Base-by-base conservation (phyloP, 2,329 filamentous ascomycete species). In the Colletotrichum gigasporum region DNA sequence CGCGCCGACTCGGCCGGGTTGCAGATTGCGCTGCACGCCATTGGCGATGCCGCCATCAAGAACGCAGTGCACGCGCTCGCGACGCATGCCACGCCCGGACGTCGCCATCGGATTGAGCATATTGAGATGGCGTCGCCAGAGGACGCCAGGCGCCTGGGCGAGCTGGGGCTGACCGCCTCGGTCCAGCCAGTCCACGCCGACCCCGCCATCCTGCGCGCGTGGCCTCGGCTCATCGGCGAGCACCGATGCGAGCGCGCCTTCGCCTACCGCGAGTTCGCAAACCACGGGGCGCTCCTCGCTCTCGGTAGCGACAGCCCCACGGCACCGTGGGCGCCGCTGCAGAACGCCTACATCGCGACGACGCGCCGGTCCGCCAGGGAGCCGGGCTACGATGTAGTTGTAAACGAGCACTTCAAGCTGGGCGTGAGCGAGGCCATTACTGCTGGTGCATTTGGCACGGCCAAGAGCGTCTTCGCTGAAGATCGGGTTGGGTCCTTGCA, bases 1-100 rank as follows among this genome's bases (percentile, higher is more conserved):
- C 79, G 76, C 45, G 85, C 85, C 6, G 79, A 81, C 60, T 74
- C 74, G 12, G 80, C 78, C 7, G 80, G 81, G 1, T 70, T 88
- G 39, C 85, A 88, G 71, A 81, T 84, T 60, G 85, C 85, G 0
- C 74, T 88, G 34, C 85, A 88, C 72, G 85, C 85, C 45, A 88
- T 88, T 66, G 85, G 85, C 62, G 85, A 88, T 69, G 77, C 76
- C 35, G 84, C 85, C 5, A 76, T 86, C 32, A 76, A 75, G 53
- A 81, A 80, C 63, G 84, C 83, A 11, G 78, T 87, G 61, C 81
- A 86, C 69, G 77, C 78, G 0, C 75, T 88, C 16, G 80, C 67
- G 5, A 71, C 68, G 65, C 72, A 69, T 34, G 72, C 70, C 0
- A 73, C 68, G 61, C 77, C 80, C 1, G 78, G 75, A 14, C 78